Base-by-base conservation (phyloP, 805 yeast genomes). In the Candida pseudofarinosa region DNA sequence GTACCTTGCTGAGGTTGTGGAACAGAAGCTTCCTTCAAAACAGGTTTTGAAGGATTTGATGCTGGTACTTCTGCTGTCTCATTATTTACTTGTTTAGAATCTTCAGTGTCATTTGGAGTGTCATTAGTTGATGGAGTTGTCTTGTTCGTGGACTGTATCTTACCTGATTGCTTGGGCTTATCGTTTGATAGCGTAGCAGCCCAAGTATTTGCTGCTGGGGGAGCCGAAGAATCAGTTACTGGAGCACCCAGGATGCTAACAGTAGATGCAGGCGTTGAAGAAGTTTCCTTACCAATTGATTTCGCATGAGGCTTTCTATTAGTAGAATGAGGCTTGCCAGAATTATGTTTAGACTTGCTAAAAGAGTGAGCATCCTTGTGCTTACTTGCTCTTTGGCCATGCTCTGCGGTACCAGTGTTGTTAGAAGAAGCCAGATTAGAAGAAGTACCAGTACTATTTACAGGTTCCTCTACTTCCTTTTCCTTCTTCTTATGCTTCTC, bases 1-100 rank as follows among this genome's bases (percentile, higher is more conserved):
- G 88, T 72, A 55, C 71, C 68, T 50, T 69, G 60, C 13, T 73
- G 70, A 16, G 83, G 82, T 41, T 47, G 58, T 69, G 80, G 54
- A 72, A 62, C 38, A 62, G 66, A 19, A 74, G 79, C 55, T 62
- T 67, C 54, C 43, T 58, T 58, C 44, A 58, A 58, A 31, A 53
- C 57, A 23, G 58, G 58, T 35, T 53, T 43, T 17, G 50, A 38
- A 37, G 55, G 48, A 23, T 23, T 23, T 7, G 28, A 14, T 14
- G 39, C 19, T 26, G 37, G 39, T 14, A n/a, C 17, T 20, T 30
- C 42, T 7, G 23, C 19, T 23, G 28, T 7, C 28, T 23, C 28
- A 23, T 23, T 23, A 23, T 23, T 23, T 23, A 23, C 28, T 23
- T 41, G 48, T 33, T 42, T 49, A 38, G 47, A 46, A 33, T 42